Base-by-base conservation (phyloP, 306 rosid species). In the Glycine latifolia region DNA sequence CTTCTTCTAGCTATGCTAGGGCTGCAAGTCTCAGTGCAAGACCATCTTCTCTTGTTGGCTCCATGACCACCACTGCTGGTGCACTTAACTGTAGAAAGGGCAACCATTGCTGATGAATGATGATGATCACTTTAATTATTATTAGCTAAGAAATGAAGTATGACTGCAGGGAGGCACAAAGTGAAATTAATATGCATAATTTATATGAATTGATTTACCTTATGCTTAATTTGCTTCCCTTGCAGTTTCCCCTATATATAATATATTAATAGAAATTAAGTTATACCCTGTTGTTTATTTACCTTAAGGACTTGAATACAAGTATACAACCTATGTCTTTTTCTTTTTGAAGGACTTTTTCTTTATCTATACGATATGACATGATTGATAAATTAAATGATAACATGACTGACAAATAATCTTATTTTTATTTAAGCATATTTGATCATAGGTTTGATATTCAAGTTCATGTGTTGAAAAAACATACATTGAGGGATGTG, bases 11-110 rank as follows among this genome's bases (percentile, higher is more conserved):
- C 84, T 94, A 90, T 55, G 88, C 98, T 3, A 87, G 90, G 37
- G 97, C 98, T 1, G 85, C 88, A 1, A 94, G 98, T 50, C 91
- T 94, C 5, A 91, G 97, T 60, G 96, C 97, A 5, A 87, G 97
- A 58, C 98, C 98, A 3, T 85, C 98, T 47, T 86, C 93, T 76
- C 90, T 94, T 0, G 97, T 94, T n/a, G 96, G 87, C 16, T 88
- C 96, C 8, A 92, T 94, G n/a, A 94, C 98, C 48, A 9, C 53
- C 47, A 82, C 96, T 15, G 85, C 98, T n/a, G 98, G 98, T 17
- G 94, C 78, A 7, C 97, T 94, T 37, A 89, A 10, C 26, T 94
- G 98, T 78, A 78, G 89, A 76, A 92, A 74, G 63, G 97, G 96
- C 20, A 65, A 76, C 8, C 91, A 68, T 75, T 92, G 97, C 84